phyloP scores from a whole-genome alignment of 2,329 filamentous ascomycete genomes.

The Sporothrix mexicana region DNA sequence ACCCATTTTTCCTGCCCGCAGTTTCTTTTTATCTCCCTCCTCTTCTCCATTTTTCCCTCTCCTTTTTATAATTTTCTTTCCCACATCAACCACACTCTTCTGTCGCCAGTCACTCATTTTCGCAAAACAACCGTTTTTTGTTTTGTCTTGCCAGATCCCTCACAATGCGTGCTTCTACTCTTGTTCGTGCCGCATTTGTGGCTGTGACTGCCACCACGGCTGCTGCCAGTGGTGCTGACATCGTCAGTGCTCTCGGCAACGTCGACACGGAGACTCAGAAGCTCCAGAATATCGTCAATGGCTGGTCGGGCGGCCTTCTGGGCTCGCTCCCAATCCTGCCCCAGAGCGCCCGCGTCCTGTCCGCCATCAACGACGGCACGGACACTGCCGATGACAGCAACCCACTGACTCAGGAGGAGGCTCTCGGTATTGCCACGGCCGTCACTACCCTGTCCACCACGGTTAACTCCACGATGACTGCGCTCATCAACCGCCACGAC shows the following conservation, averaged over 20 bases:
- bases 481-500: conserved; percentile 49
- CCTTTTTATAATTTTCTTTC: not conserved
- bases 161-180: conserved; percentile 14
- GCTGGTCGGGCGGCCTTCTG: conserved; percentile 49
- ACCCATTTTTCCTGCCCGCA: not conserved
- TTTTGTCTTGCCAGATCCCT: too few relatives aligned
- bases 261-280: conserved; percentile 22
- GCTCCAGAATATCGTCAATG: conserved; percentile 43
- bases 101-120: not conserved
- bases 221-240: conserved; percentile 24
- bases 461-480: conserved; percentile 49
- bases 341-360: conserved; percentile 49
- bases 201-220: not conserved
- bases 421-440: conserved; percentile 48
- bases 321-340: conserved; percentile 50
- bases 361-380: conserved; percentile 49
- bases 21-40: not conserved
- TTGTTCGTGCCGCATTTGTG: not conserved
- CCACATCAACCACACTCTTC: not conserved
- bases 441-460: conserved; percentile 46
- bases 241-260: conserved; percentile 27
- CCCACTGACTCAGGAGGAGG: conserved; percentile 48
- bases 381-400: conserved; percentile 47
- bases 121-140: too few relatives aligned
- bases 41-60: not conserved